Evolutionary conservation across 768 basidiomycete genomes (phyloP).

Genomic region (Cystofilobasidium bisporidii): DNA sequence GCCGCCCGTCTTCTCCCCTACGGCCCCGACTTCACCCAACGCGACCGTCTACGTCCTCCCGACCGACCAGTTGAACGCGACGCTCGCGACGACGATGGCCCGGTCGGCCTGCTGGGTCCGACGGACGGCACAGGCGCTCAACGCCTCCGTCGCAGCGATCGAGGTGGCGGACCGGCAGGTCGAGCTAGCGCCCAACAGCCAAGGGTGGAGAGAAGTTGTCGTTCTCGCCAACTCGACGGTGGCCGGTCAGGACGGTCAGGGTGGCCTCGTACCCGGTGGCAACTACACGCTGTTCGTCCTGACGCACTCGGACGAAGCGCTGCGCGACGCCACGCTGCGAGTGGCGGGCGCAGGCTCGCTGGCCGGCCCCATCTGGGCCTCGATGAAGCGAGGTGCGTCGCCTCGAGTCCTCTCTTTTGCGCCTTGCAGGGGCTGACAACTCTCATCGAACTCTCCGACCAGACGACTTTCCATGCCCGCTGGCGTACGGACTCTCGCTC

Average conservation of each 20-base stretch:
- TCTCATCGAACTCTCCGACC: neutral
- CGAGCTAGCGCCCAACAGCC: slow-evolving; percentile 27
- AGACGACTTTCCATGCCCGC: slow-evolving; percentile 37
- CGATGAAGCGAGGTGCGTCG: slow-evolving; percentile 39
- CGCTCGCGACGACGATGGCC: slow-evolving; percentile 31
- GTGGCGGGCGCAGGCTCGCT: slow-evolving; percentile 22
- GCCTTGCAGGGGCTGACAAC: neutral
- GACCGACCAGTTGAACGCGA: slow-evolving; percentile 15
- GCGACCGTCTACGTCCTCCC: slow-evolving; percentile 36
- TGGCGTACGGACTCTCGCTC: slow-evolving; percentile 33
- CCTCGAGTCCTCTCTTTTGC: neutral
- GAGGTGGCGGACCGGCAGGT: slow-evolving; percentile 24
- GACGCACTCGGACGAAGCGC: neutral
- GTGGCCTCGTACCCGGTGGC: slow-evolving; percentile 27
- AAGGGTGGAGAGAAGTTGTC: slow-evolving; percentile 35
- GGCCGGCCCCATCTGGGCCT: slow-evolving; percentile 35
- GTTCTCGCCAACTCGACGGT: slow-evolving; percentile 21
- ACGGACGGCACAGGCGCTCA: slow-evolving; percentile 11
- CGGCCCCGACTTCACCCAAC: slow-evolving; percentile 27
- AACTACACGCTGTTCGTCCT: slow-evolving; percentile 38
- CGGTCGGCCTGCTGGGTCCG: slow-evolving; percentile 33
- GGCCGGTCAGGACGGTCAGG: slow-evolving; percentile 17
- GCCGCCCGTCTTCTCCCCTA: slow-evolving; percentile 14
- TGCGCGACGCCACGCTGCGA: too few species aligned
- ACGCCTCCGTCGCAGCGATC: neutral